Evolutionary conservation across 2,329 filamentous ascomycete species (phyloP).

Genomic region (Dendryphion nanum): DNA sequence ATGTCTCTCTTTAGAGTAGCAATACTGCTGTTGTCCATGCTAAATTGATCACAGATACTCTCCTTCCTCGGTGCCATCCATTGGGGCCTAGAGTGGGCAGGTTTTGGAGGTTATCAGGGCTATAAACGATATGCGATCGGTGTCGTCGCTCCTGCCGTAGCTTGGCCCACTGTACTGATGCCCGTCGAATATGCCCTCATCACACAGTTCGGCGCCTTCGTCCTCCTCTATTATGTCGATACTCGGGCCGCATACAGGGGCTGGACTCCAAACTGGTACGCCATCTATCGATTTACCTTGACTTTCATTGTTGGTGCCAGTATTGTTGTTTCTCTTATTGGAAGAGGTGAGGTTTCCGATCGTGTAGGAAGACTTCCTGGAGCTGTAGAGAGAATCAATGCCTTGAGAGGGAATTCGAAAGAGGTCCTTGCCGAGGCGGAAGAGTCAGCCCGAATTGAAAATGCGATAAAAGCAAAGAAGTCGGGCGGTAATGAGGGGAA

Average conservation of each 20-base stretch:
- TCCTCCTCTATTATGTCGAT: slow-evolving; percentile 82
- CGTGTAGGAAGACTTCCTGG: slow-evolving; percentile 46
- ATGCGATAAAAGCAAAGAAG: slow-evolving; percentile 14
- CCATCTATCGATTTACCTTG: slow-evolving; percentile 84
- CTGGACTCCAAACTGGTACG: slow-evolving; percentile 84
- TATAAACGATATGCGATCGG: slow-evolving; percentile 82
- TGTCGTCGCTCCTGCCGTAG: slow-evolving; percentile 73
- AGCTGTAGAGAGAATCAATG: slow-evolving; percentile 45
- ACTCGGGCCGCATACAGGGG: slow-evolving; percentile 68
- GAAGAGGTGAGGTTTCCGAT: slow-evolving; percentile 72
- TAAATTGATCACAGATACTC: slow-evolving; percentile 62
- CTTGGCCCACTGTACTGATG: slow-evolving; percentile 87
- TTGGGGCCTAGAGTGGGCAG: slow-evolving; percentile 85
- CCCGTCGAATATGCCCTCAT: slow-evolving; percentile 83
- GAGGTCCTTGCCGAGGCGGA: slow-evolving; percentile 32
- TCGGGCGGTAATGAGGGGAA: not conserved
- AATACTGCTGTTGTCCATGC: not conserved
- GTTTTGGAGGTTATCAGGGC: slow-evolving; percentile 65
- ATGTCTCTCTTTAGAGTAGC: slow-evolving; percentile 36
- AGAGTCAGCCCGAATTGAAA: slow-evolving; percentile 23
- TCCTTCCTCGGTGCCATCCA: slow-evolving; percentile 93
- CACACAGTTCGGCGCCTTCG: slow-evolving; percentile 81
- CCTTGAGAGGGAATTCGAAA: slow-evolving; percentile 43
- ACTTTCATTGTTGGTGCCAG: slow-evolving; percentile 84
- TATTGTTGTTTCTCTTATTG: slow-evolving; percentile 78